A percentile compares a stretch with the other conserved stretches of the same genome.
Evolutionary conservation across 2,329 filamentous ascomycete species (phyloP).

Genomic region (Penicillium sp.): DNA sequence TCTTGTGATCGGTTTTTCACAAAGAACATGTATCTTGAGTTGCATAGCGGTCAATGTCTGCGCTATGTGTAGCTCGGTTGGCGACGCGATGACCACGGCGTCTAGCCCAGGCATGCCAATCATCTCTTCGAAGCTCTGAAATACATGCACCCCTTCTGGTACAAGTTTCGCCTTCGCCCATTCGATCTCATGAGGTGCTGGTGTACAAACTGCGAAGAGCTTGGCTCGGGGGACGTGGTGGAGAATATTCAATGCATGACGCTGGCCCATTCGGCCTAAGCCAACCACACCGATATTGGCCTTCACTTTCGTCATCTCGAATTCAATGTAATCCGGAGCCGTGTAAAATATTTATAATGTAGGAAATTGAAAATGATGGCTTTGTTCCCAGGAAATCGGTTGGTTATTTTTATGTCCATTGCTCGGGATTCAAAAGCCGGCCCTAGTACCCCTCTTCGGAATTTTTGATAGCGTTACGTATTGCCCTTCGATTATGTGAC

Average conservation of each 20-base stretch:
- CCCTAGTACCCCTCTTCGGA: too few species aligned
- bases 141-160: slow-evolving; percentile 47
- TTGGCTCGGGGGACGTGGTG: slow-evolving; percentile 48
- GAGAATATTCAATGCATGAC: slow-evolving; percentile 50
- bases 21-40: slow-evolving; percentile 54
- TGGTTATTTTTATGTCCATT: too few species aligned
- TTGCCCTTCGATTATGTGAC: too few species aligned
- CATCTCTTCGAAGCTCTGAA: slow-evolving; percentile 55
- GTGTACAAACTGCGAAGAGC: slow-evolving; percentile 49
- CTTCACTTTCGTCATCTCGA: neutral
- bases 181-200: slow-evolving; percentile 43
- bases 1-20: slow-evolving; percentile 46
- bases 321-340: too few species aligned
- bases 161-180: slow-evolving; percentile 49
- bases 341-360: too few species aligned
- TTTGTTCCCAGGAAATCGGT: too few species aligned
- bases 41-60: slow-evolving; percentile 58
- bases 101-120: slow-evolving; percentile 50
- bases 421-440: too few species aligned
- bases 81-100: slow-evolving; percentile 54
- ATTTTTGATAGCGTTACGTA: too few species aligned
- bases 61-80: slow-evolving; percentile 56
- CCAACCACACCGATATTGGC: slow-evolving; percentile 11
- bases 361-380: too few species aligned
- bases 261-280: slow-evolving; percentile 32